Evolutionary conservation across 1,284 basidiomycete genomes (phyloP), one percentile per base, ranked within the genome.

Genomic region (Puccinia novopanici): DNA sequence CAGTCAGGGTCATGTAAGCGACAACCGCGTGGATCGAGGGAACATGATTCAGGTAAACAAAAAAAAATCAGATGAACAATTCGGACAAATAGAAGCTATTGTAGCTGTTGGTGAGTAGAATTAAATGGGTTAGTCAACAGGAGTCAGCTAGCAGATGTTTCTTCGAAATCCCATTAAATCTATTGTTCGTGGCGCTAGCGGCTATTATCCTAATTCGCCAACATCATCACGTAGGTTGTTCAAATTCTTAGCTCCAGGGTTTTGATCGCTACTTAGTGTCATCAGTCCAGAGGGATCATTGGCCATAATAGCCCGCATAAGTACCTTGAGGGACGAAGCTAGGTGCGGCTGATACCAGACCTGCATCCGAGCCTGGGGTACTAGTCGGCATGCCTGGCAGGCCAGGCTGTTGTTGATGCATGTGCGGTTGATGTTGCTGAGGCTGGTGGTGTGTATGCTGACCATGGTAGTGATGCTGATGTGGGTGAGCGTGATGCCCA

Each of bases 221-320:
- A 30, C 34, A 50, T 75, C 27, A 1, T 3, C 50, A 55, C 37
- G 54, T 2, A 48, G 42, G n/a, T 12, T 45, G 57, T 52, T 73
- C 34, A 37, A 45, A 55, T 45, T 24, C n/a, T 37, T 24, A 17
- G 3, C 54, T n/a, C 34, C 8, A 24, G 27, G 19, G 22, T 22
- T 48, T 72, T 55, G 34, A 17, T 72, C n/a, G 57, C 6, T 59
- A 54, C 42, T 70, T 70, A 17, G 8, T 61, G n/a, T 70, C 27
- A 5, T 24, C 55, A 50, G 22, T 55, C 45, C 40, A 42, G 34
- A 19, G 30, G 22, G 54, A 57, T 52, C 40, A 80, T 73, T 80
- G 77, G 40, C 55, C 77, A 80, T 70, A 80, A 48, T 80, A 80
- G 27, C 77, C 77, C 19, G 77, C 67, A 34, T 80, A 80, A 15